A percentile compares a stretch with the other conserved stretches of the same genome.
These are phyloP conservation scores for Xylaria palmicola DNA, from an alignment of 495 filamentous ascomycete genomes.

Conservation along the genomic window DNA sequence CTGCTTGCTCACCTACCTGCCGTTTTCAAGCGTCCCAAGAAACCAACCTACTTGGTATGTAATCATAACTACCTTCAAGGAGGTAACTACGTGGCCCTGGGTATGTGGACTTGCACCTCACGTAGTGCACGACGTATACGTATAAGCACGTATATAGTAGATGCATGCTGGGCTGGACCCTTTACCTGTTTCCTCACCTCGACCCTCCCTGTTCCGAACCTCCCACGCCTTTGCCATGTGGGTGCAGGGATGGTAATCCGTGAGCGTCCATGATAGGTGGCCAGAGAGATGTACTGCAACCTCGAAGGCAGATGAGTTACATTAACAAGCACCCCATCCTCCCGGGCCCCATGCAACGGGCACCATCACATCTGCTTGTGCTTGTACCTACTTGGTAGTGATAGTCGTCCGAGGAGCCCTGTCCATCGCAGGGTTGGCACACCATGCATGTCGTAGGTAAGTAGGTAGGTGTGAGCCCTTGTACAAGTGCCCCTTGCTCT, in stretches of 20 bases:
- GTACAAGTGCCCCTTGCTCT: too few relatives aligned
- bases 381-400: too few relatives aligned
- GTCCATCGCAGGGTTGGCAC: constrained; percentile 2
- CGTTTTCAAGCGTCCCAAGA: too few relatives aligned
- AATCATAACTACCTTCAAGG: too few relatives aligned
- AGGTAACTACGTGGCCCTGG: too few relatives aligned
- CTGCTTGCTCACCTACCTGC: constrained; percentile 5
- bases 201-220: background rate
- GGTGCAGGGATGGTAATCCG: constrained; percentile 9
- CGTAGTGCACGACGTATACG: too few relatives aligned
- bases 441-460: too few relatives aligned
- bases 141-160: too few relatives aligned
- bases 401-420: background rate
- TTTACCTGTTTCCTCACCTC: constrained; percentile 5
- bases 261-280: background rate
- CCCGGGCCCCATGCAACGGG: background rate
- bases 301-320: background rate
- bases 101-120: background rate
- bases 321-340: constrained; percentile 6
- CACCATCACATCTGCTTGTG: background rate
- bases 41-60: too few relatives aligned
- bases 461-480: background rate
- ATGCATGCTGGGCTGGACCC: too few relatives aligned
- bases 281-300: background rate
- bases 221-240: constrained; percentile 16